These are phyloP conservation scores for Skeletonema tropicum DNA, from an alignment of 108 stramenopile genomes.

Conservation along the genomic window DNA sequence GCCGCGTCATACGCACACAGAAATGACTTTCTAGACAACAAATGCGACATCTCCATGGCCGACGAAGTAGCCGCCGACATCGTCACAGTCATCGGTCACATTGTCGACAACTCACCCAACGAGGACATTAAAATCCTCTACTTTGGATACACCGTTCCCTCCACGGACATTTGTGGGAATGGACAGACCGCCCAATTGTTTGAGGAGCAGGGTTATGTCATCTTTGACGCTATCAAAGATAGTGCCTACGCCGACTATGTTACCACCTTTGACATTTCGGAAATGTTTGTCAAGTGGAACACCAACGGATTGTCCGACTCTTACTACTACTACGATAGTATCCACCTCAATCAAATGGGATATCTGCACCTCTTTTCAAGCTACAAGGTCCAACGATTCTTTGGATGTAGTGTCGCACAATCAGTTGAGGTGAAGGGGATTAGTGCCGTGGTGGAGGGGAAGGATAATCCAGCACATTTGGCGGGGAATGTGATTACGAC, in stretches of 20 bases:
- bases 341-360: neutral
- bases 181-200: neutral
- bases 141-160: constrained; percentile 1
- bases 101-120: neutral
- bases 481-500: neutral
- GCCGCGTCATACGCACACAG: neutral
- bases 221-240: neutral
- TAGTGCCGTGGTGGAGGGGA: neutral
- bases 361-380: neutral
- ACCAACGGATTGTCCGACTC: neutral
- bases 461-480: neutral
- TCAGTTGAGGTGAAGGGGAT: neutral
- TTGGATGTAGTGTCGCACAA: neutral
- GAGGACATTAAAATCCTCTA: neutral
- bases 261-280: neutral
- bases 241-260: neutral
- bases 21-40: neutral
- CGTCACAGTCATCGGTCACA: neutral
- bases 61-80: neutral
- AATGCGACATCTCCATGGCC: neutral
- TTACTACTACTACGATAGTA: neutral
- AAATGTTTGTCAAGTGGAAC: neutral
- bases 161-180: neutral
- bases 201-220: neutral
- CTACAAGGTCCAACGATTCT: neutral